Evolutionary conservation across 1,139 yeast species (phyloP).

Genomic region (Meyerozyma athensensis): DNA sequence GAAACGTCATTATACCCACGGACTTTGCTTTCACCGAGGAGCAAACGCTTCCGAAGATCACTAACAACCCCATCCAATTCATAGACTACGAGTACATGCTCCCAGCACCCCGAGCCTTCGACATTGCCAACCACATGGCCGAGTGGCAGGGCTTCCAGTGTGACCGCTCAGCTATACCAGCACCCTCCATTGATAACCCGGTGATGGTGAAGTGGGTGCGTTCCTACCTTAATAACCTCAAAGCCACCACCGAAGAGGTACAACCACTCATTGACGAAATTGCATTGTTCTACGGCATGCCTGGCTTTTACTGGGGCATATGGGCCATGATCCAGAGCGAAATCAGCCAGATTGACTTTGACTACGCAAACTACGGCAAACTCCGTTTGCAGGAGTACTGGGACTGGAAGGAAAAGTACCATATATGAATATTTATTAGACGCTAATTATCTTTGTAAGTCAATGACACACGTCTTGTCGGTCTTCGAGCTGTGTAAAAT

Average conservation of each 20-base stretch:
- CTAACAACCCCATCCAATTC: slow-evolving; percentile 51
- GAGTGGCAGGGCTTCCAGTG: slow-evolving; percentile 89
- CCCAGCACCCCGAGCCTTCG: slow-evolving; percentile 78
- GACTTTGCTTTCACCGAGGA: slow-evolving; percentile 17
- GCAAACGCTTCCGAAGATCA: slow-evolving; percentile 21
- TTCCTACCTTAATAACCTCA: slow-evolving; percentile 37
- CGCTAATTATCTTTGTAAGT: slow-evolving; percentile 48
- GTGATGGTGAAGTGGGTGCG: slow-evolving; percentile 52
- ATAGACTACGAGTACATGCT: slow-evolving; percentile 81
- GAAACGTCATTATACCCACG: slow-evolving; percentile 63
- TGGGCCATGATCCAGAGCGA: slow-evolving; percentile 79
- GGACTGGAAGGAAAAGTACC: slow-evolving; percentile 50
- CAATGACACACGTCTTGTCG: slow-evolving; percentile 61
- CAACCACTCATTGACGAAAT: slow-evolving; percentile 49
- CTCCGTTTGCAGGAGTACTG: slow-evolving; percentile 64
- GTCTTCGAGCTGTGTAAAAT: slow-evolving; percentile 70
- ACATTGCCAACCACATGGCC: slow-evolving; percentile 79
- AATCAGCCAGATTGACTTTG: slow-evolving; percentile 69
- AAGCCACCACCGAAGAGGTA: slow-evolving; percentile 23
- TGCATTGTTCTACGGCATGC: slow-evolving; percentile 63
- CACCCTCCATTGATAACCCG: slow-evolving; percentile 40
- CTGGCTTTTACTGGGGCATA: slow-evolving; percentile 82
- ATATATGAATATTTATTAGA: slow-evolving; percentile 2
- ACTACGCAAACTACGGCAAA: slow-evolving; percentile 58
- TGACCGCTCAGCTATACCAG: slow-evolving; percentile 55